phyloP scores from a whole-genome alignment of 139 green algal genomes.

The Raphidocelis subcapitata region DNA sequence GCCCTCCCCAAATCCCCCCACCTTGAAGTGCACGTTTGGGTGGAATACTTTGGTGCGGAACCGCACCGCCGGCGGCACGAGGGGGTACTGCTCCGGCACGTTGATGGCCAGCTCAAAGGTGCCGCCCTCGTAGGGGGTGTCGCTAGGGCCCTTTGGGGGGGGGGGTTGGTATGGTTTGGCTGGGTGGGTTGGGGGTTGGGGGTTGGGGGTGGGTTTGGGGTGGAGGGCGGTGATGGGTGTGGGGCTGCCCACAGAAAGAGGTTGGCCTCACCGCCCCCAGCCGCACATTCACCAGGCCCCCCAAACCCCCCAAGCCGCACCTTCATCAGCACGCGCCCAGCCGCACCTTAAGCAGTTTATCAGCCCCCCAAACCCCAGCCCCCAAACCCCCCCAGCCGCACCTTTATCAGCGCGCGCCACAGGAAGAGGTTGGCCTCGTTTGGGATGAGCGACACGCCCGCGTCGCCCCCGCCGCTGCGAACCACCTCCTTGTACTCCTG shows the following conservation, averaged over 20 bases:
- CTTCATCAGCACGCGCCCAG: no score
- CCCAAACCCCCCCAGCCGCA: constrained; percentile 7
- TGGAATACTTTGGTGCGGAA: constrained; percentile 95
- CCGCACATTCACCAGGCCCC: no score
- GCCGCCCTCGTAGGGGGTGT: constrained; percentile 87
- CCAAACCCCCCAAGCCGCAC: no score
- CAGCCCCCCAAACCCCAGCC: not conserved
- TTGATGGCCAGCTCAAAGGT: constrained; percentile 79
- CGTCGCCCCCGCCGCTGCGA: constrained; percentile 28
- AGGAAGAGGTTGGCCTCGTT: constrained; percentile 74
- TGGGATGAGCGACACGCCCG: constrained; percentile 68
- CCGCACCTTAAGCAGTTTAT: not conserved
- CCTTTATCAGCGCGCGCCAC: constrained; percentile 70
- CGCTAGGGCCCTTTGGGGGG: constrained; percentile 66
- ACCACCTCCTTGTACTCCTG: constrained; percentile 75
- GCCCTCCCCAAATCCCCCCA: no score
- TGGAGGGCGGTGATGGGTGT: no score
- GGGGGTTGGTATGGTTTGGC: no score
- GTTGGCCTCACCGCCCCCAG: no score
- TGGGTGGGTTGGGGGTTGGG: no score
- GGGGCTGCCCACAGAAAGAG: no score
- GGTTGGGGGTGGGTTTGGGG: not conserved
- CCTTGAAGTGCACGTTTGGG: constrained; percentile 94
- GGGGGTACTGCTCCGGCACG: constrained; percentile 90
- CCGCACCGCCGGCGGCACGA: constrained; percentile 71